Conservation (phyloP, 495 filamentous ascomycete genomes). For the Rusavskia elegans region DNA sequence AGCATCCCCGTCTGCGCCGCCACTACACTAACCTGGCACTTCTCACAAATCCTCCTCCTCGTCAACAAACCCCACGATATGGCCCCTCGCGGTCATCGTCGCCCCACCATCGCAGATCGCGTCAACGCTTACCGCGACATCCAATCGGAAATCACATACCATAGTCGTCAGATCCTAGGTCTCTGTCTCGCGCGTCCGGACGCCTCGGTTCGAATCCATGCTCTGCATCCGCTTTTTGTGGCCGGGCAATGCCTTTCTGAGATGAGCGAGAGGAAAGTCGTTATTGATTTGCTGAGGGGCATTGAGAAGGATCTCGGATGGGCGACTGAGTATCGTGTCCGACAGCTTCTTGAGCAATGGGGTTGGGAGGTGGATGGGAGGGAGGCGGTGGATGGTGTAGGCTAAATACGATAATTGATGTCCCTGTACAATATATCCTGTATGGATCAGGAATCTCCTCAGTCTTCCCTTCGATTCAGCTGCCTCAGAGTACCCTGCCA, state of each 20-base stretch:
- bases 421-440: no score
- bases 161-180: slow-evolving; percentile 41
- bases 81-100: slow-evolving; percentile 6
- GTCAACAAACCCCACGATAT: slow-evolving; percentile 52
- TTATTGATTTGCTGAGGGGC: slow-evolving; percentile 36
- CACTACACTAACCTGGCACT: slow-evolving; percentile 50
- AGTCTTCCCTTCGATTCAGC: no score
- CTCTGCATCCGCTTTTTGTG: slow-evolving; percentile 45
- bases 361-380: slow-evolving; percentile 24
- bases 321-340: slow-evolving; percentile 46
- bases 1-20: slow-evolving; percentile 46
- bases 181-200: slow-evolving; percentile 38
- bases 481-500: no score
- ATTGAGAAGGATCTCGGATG: slow-evolving; percentile 45
- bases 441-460: no score
- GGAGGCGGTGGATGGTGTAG: not conserved
- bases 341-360: slow-evolving; percentile 42
- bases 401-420: no score
- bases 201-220: slow-evolving; percentile 39
- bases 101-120: slow-evolving; percentile 32
- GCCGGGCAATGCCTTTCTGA: slow-evolving; percentile 43
- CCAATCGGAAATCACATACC: slow-evolving; percentile 33
- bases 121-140: slow-evolving; percentile 38
- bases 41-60: slow-evolving; percentile 44
- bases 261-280: slow-evolving; percentile 29